Conservation (phyloP, 805 yeast species). For the Metschnikowia cerradonensis region DNA sequence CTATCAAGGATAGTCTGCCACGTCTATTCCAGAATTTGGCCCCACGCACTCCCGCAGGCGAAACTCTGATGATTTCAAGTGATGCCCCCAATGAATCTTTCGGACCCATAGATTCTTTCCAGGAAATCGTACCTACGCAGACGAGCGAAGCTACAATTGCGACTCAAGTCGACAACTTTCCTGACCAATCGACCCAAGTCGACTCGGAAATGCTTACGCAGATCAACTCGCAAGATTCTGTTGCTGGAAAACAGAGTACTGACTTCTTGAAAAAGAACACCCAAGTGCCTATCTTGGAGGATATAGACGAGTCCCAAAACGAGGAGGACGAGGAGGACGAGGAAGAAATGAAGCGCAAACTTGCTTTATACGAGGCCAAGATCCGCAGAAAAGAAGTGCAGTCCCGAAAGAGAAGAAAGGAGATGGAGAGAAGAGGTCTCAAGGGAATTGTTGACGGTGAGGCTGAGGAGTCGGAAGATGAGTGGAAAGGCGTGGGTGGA, state of each 20-base stretch:
- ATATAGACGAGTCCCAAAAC: background rate
- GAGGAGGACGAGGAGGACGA: slow-evolving; percentile 25
- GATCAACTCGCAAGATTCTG: background rate
- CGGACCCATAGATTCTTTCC: slow-evolving; percentile 14
- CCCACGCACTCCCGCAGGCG: slow-evolving; percentile 17
- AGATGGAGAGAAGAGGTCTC: slow-evolving; percentile 56
- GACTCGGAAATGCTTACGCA: slow-evolving; percentile 7
- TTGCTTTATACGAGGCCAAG: slow-evolving; percentile 37
- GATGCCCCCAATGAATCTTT: background rate
- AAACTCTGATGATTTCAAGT: slow-evolving; percentile 1
- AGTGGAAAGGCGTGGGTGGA: slow-evolving; percentile 81
- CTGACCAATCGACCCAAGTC: slow-evolving; percentile 7
- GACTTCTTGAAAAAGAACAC: slow-evolving; percentile 3
- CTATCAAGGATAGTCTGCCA: slow-evolving; percentile 3
- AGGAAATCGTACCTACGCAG: slow-evolving; percentile 18
- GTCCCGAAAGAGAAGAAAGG: slow-evolving; percentile 37
- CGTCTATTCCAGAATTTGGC: slow-evolving; percentile 28
- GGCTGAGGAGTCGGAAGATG: slow-evolving; percentile 88
- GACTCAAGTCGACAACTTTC: slow-evolving; percentile 17
- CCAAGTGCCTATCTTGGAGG: background rate
- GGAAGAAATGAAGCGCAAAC: slow-evolving; percentile 26
- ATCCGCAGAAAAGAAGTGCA: slow-evolving; percentile 33
- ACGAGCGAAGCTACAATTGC: slow-evolving; percentile 8
- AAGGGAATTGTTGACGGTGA: slow-evolving; percentile 68
- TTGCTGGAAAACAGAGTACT: background rate